A percentile compares a stretch with the other conserved stretches of the same genome.
phyloP scores from a whole-genome alignment of 2,329 filamentous ascomycete species.

The Pseudogymnoascus sp. region DNA sequence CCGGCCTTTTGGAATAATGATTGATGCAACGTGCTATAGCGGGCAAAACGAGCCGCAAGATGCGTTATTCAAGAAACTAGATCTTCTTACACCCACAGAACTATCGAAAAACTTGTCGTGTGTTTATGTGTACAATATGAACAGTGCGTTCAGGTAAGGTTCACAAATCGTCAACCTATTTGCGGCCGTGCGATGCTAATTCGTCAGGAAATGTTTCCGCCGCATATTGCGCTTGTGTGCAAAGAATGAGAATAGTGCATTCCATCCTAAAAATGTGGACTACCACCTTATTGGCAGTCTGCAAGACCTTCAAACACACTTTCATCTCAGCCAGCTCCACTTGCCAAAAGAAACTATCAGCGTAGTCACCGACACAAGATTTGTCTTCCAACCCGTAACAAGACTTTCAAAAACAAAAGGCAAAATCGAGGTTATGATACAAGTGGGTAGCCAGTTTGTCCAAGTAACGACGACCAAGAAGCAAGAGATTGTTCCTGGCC shows the following conservation, averaged over 20 bases:
- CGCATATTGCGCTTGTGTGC: slow-evolving; percentile 53
- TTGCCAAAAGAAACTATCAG: slow-evolving; percentile 63
- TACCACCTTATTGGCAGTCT: slow-evolving; percentile 58
- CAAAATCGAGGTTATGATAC: slow-evolving; percentile 61
- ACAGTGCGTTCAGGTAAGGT: slow-evolving; percentile 57
- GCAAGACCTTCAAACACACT: slow-evolving; percentile 57
- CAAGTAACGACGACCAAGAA: slow-evolving; percentile 62
- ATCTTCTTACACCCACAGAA: slow-evolving; percentile 54
- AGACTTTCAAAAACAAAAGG: slow-evolving; percentile 60
- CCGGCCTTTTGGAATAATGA: slow-evolving; percentile 56
- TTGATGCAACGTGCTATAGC: slow-evolving; percentile 63
- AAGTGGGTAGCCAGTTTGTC: slow-evolving; percentile 60
- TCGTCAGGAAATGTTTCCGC: slow-evolving; percentile 51
- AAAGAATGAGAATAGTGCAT: slow-evolving; percentile 50
- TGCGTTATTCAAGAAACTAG: slow-evolving; percentile 54
- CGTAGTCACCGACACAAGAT: slow-evolving; percentile 57
- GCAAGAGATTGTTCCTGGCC: slow-evolving; percentile 56
- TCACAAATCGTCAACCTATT: background rate
- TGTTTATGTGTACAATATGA: slow-evolving; percentile 67
- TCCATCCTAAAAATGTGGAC: slow-evolving; percentile 57
- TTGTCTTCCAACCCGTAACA: slow-evolving; percentile 56
- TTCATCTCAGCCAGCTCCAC: slow-evolving; percentile 57
- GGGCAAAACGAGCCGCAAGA: slow-evolving; percentile 59
- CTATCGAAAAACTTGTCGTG: slow-evolving; percentile 49
- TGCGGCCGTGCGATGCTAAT: background rate